Evolutionary conservation across 2,329 filamentous ascomycete species (phyloP), one percentile per base, ranked within the genome.

Genomic region (Bipolaris bicolor): DNA sequence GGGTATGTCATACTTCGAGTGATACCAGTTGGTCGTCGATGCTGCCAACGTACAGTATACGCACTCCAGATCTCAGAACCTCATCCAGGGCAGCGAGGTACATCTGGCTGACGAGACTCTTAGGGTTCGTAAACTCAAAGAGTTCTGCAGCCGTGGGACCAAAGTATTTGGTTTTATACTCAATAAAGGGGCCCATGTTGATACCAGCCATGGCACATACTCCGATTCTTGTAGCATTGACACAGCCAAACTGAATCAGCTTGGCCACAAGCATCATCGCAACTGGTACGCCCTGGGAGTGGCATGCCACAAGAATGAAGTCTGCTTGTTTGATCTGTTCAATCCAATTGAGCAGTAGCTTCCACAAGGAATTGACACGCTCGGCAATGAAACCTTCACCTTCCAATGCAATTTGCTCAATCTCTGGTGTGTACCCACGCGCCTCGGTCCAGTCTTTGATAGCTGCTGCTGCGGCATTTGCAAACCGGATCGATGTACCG

Each of bases 11-110:
- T 76, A 90, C 89, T 82, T 97, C 94, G 72, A 99, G 82, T 3
- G 93, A 94, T 13, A 99, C 93, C 2, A 99, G 82, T 76, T 99
- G 95, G 76, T 99, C 95, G 74, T 99, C 95, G 49, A 99, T 96
- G 76, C 93, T 97, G 52, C 94, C 94, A 57, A 96, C 84, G 73
- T 93, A 97, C 0, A 92, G 90, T 47, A 98, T 86, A 39, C 91
- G 86, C 13, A 91, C 91, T 11, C 93, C 92, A 67, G 91, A 89
- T 15, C 88, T 84, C 6, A 99, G 80, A 1, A 90, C 89, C 9
- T 85, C 85, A 68, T 90, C 87, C 3, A 98, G 79, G 0, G 92
- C 87, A 26, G 87, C 82, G 66, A 91, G 87, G 65, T 97, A 96
- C 64, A 90, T 86, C 68, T 89, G 88, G 0, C 92, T 94, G 11